Conservation (phyloP, 345 rosid species). For the Pistacia atlantica region DNA sequence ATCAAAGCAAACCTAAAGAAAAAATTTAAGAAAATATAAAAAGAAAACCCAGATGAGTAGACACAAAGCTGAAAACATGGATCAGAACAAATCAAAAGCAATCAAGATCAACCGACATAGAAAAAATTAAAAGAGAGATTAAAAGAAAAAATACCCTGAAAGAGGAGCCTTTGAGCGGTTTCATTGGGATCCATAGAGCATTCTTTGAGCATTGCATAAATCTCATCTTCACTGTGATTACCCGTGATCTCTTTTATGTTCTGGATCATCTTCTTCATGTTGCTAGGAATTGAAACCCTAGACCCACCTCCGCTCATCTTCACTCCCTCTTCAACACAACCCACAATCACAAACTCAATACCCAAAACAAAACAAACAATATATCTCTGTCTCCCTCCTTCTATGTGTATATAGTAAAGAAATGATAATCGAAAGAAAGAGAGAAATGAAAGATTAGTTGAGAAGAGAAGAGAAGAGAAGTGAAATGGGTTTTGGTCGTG, state of each 20-base stretch:
- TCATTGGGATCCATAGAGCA: conserved; percentile 96
- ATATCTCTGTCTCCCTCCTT: background rate
- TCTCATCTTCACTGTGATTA: conserved; percentile 88
- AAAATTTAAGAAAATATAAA: background rate
- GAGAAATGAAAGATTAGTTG: background rate
- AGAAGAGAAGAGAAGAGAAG: background rate
- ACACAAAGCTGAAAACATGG: background rate
- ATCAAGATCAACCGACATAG: conserved; percentile 1
- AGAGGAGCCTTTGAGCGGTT: conserved; percentile 68
- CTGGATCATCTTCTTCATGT: conserved; percentile 68
- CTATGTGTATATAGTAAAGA: background rate
- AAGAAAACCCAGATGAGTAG: conserved; percentile 31
- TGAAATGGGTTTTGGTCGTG: conserved; percentile 2
- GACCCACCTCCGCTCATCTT: conserved; percentile 77
- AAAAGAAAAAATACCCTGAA: conserved; percentile 48
- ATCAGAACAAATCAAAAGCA: conserved; percentile 25
- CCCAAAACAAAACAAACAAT: background rate
- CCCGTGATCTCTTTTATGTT: conserved; percentile 75
- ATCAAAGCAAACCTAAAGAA: conserved; percentile 19
- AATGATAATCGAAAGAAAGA: conserved; percentile 6
- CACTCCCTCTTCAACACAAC: conserved; percentile 21
- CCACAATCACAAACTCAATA: background rate
- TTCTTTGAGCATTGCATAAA: conserved; percentile 87
- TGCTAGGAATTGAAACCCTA: conserved; percentile 74
- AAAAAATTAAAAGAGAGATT: background rate